Evolutionary conservation across 2,329 filamentous ascomycete genomes (phyloP).

Genomic region (Leptographium galeiforme): DNA sequence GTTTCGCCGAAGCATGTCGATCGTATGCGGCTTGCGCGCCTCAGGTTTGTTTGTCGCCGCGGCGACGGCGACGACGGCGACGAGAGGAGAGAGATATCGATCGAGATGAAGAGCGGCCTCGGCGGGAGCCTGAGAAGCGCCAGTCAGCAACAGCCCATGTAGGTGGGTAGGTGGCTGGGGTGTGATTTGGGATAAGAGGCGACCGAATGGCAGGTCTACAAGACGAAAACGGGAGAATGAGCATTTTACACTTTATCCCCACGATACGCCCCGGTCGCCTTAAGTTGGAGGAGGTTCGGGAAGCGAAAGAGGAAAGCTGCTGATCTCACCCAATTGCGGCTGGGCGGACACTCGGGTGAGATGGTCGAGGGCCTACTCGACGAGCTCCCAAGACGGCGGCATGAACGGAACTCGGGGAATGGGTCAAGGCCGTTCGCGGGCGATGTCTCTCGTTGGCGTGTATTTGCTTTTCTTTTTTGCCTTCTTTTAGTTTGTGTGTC

Average conservation of each 20-base stretch:
- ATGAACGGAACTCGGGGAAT: background rate
- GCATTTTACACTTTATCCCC: background rate
- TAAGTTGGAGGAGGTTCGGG: background rate
- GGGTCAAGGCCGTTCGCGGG: background rate
- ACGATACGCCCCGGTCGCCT: background rate
- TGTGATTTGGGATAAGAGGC: background rate
- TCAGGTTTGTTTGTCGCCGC: background rate
- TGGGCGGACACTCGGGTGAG: background rate
- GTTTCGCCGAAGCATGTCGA: constrained; percentile 9
- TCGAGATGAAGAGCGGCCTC: background rate
- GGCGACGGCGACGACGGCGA: background rate
- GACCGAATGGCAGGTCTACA: background rate
- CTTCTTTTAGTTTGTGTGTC: background rate
- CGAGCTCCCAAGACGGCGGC: background rate
- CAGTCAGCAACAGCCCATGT: background rate
- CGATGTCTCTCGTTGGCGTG: background rate
- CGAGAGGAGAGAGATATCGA: too few relatives aligned
- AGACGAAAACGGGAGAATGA: background rate
- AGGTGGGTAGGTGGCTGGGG: background rate
- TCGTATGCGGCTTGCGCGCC: background rate
- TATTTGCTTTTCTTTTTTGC: background rate
- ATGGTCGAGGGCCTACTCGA: constrained; percentile 1
- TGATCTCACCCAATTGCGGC: background rate
- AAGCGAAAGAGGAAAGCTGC: background rate
- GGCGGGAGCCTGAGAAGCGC: background rate